phyloP scores from a whole-genome alignment of 2,329 filamentous ascomycete species.

The Aspergillus sp. region DNA sequence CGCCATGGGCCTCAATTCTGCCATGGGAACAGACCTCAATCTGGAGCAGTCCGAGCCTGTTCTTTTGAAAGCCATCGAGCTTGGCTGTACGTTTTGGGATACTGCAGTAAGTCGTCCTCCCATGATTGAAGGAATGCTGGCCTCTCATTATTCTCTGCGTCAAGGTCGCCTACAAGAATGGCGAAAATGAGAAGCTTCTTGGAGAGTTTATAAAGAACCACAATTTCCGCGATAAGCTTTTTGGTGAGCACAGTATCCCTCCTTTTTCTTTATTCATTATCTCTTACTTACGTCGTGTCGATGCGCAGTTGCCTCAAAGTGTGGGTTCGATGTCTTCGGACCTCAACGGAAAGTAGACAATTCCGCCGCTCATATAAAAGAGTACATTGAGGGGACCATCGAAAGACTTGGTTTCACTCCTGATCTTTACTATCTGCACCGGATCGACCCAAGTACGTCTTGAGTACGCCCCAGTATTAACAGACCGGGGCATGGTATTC shows the following conservation, averaged over 20 bases:
- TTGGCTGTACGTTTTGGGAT: conserved; percentile 50
- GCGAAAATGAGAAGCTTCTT: conserved; percentile 52
- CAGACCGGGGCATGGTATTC: background rate
- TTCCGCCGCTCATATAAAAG: conserved; percentile 47
- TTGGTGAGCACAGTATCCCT: background rate
- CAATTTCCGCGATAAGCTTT: conserved; percentile 49
- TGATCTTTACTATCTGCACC: conserved; percentile 47
- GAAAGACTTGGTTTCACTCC: conserved; percentile 50
- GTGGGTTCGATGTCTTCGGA: conserved; percentile 44
- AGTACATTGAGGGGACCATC: conserved; percentile 52
- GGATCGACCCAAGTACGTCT: conserved; percentile 46
- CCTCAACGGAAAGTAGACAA: conserved; percentile 40
- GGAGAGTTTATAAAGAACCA: conserved; percentile 54
- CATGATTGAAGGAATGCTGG: no score
- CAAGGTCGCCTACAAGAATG: conserved; percentile 48
- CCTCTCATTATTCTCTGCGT: background rate
- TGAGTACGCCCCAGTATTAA: background rate
- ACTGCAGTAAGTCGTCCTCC: conserved; percentile 38
- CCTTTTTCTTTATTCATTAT: background rate
- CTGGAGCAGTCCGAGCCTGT: conserved; percentile 51
- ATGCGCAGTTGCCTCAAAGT: conserved; percentile 49
- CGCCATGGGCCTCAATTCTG: conserved; percentile 51
- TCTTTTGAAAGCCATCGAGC: conserved; percentile 49
- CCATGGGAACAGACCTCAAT: conserved; percentile 43
- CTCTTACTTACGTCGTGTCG: background rate